Evolutionary conservation across 2,329 filamentous ascomycete genomes (phyloP).

Genomic region (Cladorrhinum sp.): DNA sequence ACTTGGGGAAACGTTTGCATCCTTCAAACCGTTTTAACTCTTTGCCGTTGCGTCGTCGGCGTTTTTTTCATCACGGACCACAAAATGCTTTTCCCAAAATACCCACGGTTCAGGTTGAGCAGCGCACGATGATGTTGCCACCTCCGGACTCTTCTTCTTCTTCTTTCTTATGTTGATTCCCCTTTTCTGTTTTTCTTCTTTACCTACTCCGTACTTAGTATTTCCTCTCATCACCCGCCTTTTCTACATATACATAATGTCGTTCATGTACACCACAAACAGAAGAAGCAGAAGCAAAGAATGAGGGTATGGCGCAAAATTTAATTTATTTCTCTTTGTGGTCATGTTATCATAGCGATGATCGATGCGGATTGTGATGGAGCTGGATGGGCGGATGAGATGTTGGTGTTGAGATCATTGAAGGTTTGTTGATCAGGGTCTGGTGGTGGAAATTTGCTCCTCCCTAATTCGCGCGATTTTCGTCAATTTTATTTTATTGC

Average conservation of each 20-base stretch:
- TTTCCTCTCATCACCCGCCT: not conserved
- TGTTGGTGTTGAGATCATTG: not conserved
- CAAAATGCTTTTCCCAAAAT: constrained; percentile 10
- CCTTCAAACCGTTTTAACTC: constrained; percentile 1
- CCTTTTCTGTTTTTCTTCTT: not conserved
- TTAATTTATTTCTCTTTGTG: too few relatives aligned
- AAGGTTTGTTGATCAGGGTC: not conserved
- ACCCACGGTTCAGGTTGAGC: constrained; percentile 6
- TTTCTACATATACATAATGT: constrained; percentile 3
- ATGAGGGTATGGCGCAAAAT: not conserved
- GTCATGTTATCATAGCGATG: not conserved
- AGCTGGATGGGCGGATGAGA: too few relatives aligned
- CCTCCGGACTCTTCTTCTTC: not conserved
- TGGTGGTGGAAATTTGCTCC: not conserved
- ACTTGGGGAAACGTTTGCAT: not conserved
- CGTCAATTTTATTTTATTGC: not conserved
- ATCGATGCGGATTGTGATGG: not conserved
- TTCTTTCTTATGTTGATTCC: constrained; percentile 5
- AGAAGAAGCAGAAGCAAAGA: not conserved
- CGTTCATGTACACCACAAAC: not conserved
- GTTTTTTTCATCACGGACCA: too few relatives aligned
- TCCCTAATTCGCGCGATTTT: not conserved
- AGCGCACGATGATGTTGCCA: not conserved
- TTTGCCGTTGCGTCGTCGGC: not conserved
- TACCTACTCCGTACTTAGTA: not conserved